Percentiles rank a stretch among this genome's conserved stretches.
Conservation (phyloP, 768 basidiomycete species). For the Suillus paluster region DNA sequence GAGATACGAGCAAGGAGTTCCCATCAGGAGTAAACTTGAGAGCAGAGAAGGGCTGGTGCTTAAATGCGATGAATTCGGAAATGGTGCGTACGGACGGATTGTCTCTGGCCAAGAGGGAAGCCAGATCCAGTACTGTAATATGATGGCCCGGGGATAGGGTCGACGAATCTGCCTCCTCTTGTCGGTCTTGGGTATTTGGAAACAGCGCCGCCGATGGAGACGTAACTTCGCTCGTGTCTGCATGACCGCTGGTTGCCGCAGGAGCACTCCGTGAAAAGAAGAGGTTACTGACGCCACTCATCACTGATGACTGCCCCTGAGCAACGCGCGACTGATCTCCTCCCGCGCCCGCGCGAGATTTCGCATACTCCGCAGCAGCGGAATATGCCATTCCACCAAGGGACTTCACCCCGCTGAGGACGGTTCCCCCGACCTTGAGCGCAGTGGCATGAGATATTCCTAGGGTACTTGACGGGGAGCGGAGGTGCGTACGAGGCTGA, state of each 20-base stretch:
- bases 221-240: conserved; percentile 8
- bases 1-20: conserved; percentile 50
- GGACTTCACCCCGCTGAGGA: conserved; percentile 67
- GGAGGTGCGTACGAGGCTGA: conserved; percentile 26
- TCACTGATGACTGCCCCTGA: conserved; percentile 21
- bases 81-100: conserved; percentile 37
- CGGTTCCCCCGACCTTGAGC: conserved; percentile 60
- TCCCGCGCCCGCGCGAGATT: conserved; percentile 30
- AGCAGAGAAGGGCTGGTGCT: conserved; percentile 50
- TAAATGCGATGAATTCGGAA: conserved; percentile 53
- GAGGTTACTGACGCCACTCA: conserved; percentile 36
- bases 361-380: conserved; percentile 49
- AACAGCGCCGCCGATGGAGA: neutral
- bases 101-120: conserved; percentile 31
- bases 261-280: conserved; percentile 72
- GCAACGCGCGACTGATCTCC: conserved; percentile 16
- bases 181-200: conserved; percentile 5
- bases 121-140: conserved; percentile 63
- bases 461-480: conserved; percentile 30
- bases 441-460: conserved; percentile 54
- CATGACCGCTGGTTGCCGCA: conserved; percentile 35
- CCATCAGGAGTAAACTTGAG: conserved; percentile 60
- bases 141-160: conserved; percentile 42
- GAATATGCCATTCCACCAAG: conserved; percentile 64
- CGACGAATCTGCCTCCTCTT: neutral